Evolutionary conservation across 2,329 filamentous ascomycete genomes (phyloP), one percentile per base, ranked within the genome.

Genomic region (Polytolypa hystricis): DNA sequence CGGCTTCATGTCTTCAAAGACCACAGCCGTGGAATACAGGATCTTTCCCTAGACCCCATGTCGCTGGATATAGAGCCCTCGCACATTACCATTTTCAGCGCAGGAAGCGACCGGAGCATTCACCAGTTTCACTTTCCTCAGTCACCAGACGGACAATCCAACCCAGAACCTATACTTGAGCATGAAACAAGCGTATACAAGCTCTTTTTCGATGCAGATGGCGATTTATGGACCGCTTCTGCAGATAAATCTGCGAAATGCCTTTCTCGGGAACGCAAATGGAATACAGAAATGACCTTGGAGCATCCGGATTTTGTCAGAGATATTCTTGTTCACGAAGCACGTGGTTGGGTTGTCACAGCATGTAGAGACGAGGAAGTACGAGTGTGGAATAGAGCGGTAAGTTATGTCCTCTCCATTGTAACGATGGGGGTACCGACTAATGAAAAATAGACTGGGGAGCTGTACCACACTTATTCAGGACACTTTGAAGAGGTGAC

Each of bases 401-500:
- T 67, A 49, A 45, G 63, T 54, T 16, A 5, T 17, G 12, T 35
- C 17, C 23, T 35, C 32, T 12, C 12, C 15, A 25, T 14, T 36
- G 23, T 23, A 16, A 19, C 27, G 11, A 11, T n/a, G 31, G 29
- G 12, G 23, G 17, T n/a, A 21, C 23, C 9, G 21, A 21, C 48
- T 53, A 64, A 72, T 38, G 4, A 25, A 15, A 26, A 20, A 31
- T 54, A 76, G 42, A 79, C 76, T 6, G 84, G 84, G 4, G 77
- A 80, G 54, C 65, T 93, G 20, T 73, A 81, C 52, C 82, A 82
- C 56, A 72, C 73, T 5, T 78, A 89, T 42, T 71, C 75, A 25
- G 91, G 91, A 0, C 91, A 98, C 62, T 96, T 77, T 53, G 86
- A 98, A 53, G 91, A 96, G 58, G 80, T 98, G 10, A 95, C 85